These are phyloP conservation scores for Hypoxylon sp. DNA, from an alignment of 2,329 filamentous ascomycete genomes.

Conservation along the genomic window DNA sequence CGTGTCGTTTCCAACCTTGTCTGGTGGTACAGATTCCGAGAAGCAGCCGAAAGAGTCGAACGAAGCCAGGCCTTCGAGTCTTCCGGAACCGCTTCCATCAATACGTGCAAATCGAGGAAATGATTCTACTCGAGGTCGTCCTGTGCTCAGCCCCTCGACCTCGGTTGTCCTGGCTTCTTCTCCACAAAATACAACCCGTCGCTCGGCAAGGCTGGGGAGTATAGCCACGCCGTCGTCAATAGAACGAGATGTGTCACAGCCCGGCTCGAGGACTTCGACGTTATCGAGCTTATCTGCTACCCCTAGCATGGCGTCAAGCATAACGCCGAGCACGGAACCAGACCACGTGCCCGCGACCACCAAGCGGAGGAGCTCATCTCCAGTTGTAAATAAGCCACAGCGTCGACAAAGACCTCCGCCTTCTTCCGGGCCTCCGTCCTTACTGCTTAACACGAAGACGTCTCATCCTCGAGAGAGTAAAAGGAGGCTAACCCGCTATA, in stretches of 20 bases:
- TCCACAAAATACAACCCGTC: conserved; percentile 32
- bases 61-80: conserved; percentile 8
- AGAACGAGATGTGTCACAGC: conserved; percentile 24
- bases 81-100: conserved; percentile 12
- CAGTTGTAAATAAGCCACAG: conserved; percentile 43
- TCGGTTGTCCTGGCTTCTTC: conserved; percentile 40
- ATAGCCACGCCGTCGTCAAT: conserved; percentile 35
- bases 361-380: conserved; percentile 42
- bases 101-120: conserved; percentile 6
- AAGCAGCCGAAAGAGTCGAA: conserved; percentile 11
- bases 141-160: conserved; percentile 33
- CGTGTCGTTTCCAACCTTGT: conserved; percentile 35
- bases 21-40: conserved; percentile 20
- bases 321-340: conserved; percentile 40
- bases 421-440: conserved; percentile 31
- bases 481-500: conserved; percentile 42
- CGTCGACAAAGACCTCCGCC: conserved; percentile 39
- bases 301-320: conserved; percentile 39
- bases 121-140: not conserved
- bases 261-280: conserved; percentile 38
- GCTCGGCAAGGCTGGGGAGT: conserved; percentile 31
- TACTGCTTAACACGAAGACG: conserved; percentile 39
- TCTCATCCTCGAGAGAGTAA: conserved; percentile 37
- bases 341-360: conserved; percentile 9
- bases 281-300: conserved; percentile 42